phyloP scores from a whole-genome alignment of 2,329 filamentous ascomycete species.

The Claviceps sp. region DNA sequence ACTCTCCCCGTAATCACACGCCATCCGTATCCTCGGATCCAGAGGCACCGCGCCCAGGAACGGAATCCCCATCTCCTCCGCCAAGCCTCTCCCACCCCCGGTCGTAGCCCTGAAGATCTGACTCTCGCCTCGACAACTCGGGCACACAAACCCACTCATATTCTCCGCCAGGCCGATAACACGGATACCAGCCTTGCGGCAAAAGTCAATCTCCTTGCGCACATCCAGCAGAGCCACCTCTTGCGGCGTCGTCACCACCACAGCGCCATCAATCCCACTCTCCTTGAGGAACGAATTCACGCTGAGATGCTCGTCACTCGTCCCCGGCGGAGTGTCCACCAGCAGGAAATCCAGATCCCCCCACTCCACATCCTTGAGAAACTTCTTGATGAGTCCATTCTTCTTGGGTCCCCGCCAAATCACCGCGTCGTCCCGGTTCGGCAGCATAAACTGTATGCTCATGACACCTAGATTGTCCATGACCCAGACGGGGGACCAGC shows the following conservation, averaged over 20 bases:
- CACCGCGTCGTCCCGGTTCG: constrained; percentile 82
- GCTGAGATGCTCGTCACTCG: constrained; percentile 86
- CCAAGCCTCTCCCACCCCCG: constrained; percentile 68
- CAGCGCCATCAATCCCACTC: constrained; percentile 82
- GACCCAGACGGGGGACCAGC: constrained; percentile 94
- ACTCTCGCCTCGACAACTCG: constrained; percentile 67
- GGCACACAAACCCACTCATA: constrained; percentile 95
- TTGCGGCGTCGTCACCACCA: constrained; percentile 88
- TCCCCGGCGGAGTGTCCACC: constrained; percentile 91
- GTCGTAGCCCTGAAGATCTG: constrained; percentile 89
- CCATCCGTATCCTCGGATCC: constrained; percentile 89
- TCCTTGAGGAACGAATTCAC: constrained; percentile 88
- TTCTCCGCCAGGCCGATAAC: constrained; percentile 91
- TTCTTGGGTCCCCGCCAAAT: constrained; percentile 99
- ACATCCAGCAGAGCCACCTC: constrained; percentile 89
- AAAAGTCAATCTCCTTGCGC: constrained; percentile 95
- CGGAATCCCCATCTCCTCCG: constrained; percentile 73
- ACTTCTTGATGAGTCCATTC: constrained; percentile 96
- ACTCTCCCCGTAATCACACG: constrained; percentile 94
- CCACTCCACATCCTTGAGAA: constrained; percentile 96
- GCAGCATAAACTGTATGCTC: constrained; percentile 97
- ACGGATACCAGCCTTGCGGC: constrained; percentile 79
- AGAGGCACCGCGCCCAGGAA: constrained; percentile 84
- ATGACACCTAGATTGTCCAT: constrained; percentile 88
- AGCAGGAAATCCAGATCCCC: constrained; percentile 86